Evolutionary conservation across 805 yeast species (phyloP).

Genomic region (Starmerella apicola): DNA sequence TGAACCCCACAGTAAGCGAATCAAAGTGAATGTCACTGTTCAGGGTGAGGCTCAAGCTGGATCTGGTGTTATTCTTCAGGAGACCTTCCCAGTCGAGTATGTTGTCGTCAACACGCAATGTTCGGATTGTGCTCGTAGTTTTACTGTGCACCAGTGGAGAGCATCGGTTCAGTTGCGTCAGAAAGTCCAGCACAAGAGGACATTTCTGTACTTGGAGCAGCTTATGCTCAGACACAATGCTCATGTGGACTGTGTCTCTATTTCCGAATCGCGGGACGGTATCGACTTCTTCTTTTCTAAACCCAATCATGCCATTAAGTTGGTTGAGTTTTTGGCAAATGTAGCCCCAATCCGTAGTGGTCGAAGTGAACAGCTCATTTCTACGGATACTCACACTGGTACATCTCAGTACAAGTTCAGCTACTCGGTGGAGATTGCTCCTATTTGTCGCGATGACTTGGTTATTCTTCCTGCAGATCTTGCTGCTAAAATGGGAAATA

Average conservation of each 20-base stretch:
- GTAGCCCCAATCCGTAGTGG: constrained; percentile 73
- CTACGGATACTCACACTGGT: constrained; percentile 83
- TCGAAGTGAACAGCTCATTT: constrained; percentile 77
- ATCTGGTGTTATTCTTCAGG: constrained; percentile 64
- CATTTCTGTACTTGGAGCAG: constrained; percentile 85
- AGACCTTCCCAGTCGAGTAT: constrained; percentile 82
- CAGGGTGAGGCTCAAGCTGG: constrained; percentile 91
- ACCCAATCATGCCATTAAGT: constrained; percentile 79
- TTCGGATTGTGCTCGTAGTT: constrained; percentile 91
- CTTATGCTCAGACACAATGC: constrained; percentile 82
- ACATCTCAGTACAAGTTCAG: constrained; percentile 78
- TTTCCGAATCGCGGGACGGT: constrained; percentile 81
- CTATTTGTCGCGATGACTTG: constrained; percentile 86
- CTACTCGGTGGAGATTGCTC: constrained; percentile 80
- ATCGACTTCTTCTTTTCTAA: constrained; percentile 79
- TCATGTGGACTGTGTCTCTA: constrained; percentile 81
- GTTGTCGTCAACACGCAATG: constrained; percentile 94
- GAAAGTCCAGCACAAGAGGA: constrained; percentile 87
- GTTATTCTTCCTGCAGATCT: constrained; percentile 71
- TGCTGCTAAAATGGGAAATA: constrained; percentile 71
- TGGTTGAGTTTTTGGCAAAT: constrained; percentile 75
- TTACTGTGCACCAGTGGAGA: constrained; percentile 90
- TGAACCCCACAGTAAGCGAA: constrained; percentile 92
- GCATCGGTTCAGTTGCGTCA: constrained; percentile 95
- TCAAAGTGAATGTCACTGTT: constrained; percentile 73